Evolutionary conservation across 2,329 filamentous ascomycete species (phyloP).

Genomic region (Fusarium longipes): DNA sequence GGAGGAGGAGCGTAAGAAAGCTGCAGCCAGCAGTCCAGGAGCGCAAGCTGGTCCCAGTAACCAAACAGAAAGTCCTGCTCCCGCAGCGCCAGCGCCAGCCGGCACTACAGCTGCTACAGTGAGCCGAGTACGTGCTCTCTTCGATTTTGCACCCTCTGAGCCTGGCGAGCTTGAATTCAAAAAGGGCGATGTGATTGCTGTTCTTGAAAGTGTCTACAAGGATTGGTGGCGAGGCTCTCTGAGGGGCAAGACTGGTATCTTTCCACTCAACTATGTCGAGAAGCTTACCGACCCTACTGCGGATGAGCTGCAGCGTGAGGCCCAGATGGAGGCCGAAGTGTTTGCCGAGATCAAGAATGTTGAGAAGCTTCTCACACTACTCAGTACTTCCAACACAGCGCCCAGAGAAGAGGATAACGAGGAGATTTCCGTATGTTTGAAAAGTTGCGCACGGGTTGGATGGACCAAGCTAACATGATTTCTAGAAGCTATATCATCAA

Average conservation of each 20-base stretch:
- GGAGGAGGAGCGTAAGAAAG: constrained; percentile 77
- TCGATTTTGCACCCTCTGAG: constrained; percentile 94
- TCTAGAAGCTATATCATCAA: constrained; percentile 84
- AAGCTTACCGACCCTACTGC: constrained; percentile 94
- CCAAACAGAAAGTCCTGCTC: constrained; percentile 57
- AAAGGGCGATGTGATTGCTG: constrained; percentile 96
- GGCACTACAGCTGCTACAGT: constrained; percentile 97
- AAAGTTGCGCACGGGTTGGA: too few relatives aligned
- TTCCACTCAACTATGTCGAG: constrained; percentile 98
- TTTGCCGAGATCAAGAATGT: constrained; percentile 74
- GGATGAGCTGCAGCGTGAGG: constrained; percentile 93
- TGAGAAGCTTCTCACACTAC: constrained; percentile 80
- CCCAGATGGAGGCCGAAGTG: constrained; percentile 87
- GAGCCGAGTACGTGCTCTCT: constrained; percentile 90
- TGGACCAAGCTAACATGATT: constrained; percentile 48
- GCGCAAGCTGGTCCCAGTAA: constrained; percentile 52
- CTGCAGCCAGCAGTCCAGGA: constrained; percentile 51
- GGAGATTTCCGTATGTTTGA: constrained; percentile 80
- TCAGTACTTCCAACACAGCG: constrained; percentile 87
- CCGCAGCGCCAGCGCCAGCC: constrained; percentile 73
- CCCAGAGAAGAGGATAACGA: constrained; percentile 92
- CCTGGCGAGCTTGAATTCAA: constrained; percentile 95
- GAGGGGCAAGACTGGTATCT: constrained; percentile 95
- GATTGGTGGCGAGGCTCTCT: constrained; percentile 99
- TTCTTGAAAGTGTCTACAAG: constrained; percentile 97